Evolutionary conservation across 202 grass and related monocot species (phyloP), one percentile per base, ranked within the genome.

Genomic region (Hordeum pubiflorum): DNA sequence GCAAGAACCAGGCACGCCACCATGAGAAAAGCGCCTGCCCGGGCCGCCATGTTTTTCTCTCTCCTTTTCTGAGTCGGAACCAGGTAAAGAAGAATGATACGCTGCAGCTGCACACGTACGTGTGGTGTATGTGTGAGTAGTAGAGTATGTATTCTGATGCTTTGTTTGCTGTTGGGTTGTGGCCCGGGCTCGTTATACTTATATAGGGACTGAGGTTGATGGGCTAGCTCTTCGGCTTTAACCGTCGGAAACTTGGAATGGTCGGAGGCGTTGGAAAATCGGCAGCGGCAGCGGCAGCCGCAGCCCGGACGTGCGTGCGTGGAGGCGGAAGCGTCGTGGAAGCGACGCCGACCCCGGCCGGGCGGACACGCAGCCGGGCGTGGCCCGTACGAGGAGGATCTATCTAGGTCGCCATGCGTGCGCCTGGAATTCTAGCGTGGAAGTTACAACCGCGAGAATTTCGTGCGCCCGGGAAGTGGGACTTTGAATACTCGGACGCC

Each of bases 361-460:
- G 43, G 13, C 43, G 43, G 17, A 50, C 33, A 5, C 27, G 27
- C 27, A 29, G 27, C 27, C 27, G 27, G 27, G 27, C 27, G 27
- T 29, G 27, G 27, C 27, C 27, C 27, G 46, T 50, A 50, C 46
- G 46, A 50, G 46, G 46, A 50, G 1, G 14, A 17, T 50, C 46
- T 50, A 50, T 17, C 46, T 50, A 17, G 46, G 46, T 50, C 46
- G 46, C 13, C 46, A 0, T 50, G 46, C 46, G 46, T 17, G 46
- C 5, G 1, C 14, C 2, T 50, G 46, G 14, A 17, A 74, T 69
- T 56, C 27, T 27, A 4, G 6, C 70, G 81, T 84, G 70, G 13
- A 89, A 77, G 56, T 36, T 58, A 65, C 34, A 58, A 62, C 72
- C 4, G 26, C 72, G 63, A 76, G 82, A 46, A 63, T 36, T 81